Evolutionary conservation across 345 rosid genomes (phyloP), one percentile per base, ranked within the genome.

Genomic region (Salix arbutifolia): DNA sequence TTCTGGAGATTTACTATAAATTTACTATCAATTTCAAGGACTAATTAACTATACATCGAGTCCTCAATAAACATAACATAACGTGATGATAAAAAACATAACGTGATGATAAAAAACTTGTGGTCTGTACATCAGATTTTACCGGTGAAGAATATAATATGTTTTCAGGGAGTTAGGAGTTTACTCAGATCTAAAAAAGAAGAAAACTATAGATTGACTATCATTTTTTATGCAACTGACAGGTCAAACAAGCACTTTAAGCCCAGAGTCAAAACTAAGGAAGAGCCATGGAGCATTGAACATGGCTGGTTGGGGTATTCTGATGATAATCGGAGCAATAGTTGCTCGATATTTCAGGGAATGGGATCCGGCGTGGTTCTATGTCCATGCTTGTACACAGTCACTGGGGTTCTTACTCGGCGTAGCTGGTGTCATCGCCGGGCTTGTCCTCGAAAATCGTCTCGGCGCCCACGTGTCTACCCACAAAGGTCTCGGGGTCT

Each of bases 311-410:
- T 95, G 99, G 97, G 95, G 99, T 1, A 82, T 90, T 37, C 21
- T 90, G 70, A 81, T 86, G 85, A 82, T 90, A 67, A 87, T 90
- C 5, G 99, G 99, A 64, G 90, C 79, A 13, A 72, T 91, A 7
- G 82, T 85, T 4, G 96, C 91, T 73, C 85, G 99, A 1, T 68
- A 90, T 76, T 76, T 82, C 33, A 91, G 77, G 83, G 76, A 85
- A n/a, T 83, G 79, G 88, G 97, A 95, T 42, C 94, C 96, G 0
- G 8, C 75, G 8, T 95, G 97, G 99, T 93, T 90, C 84, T 93
- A 90, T 76, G 33, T 78, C 4, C 99, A 93, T 68, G 62, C 52
- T 0, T 72, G 79, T 64, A 62, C 93, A 77, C 97, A 93, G 66
- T 73, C 82, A 17, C 14, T 76, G 21, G 96, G 88, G 9, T 93